Percentiles rank a stretch among this genome's conserved stretches.
Evolutionary conservation across 1,284 basidiomycete species (phyloP).

Genomic region (Schizophyllum amplum): DNA sequence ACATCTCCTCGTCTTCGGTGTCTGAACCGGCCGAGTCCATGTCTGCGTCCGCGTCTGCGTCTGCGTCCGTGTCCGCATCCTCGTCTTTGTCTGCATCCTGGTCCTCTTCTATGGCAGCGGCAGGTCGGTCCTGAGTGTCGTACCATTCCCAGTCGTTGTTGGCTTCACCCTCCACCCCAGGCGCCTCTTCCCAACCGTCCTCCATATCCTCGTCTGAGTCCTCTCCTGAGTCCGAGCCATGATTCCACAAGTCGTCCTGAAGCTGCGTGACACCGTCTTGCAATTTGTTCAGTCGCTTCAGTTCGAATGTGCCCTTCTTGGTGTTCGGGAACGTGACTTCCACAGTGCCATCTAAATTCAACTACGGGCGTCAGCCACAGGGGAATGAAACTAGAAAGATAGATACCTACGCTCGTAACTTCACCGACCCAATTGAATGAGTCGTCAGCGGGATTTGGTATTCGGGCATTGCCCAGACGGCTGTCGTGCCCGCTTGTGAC

Average conservation of each 20-base stretch:
- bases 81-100: background rate
- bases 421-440: conserved; percentile 68
- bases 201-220: conserved; percentile 26
- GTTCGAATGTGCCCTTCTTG: conserved; percentile 38
- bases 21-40: conserved; percentile 22
- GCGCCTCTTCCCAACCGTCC: background rate
- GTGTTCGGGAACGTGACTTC: conserved; percentile 58
- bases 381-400: conserved; percentile 5
- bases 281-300: conserved; percentile 61
- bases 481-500: conserved; percentile 36
- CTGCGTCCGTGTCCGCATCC: background rate
- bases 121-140: conserved; percentile 16
- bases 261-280: conserved; percentile 73
- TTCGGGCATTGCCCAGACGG: conserved; percentile 22
- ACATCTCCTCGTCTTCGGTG: conserved; percentile 26
- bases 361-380: conserved; percentile 28
- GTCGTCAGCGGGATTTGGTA: conserved; percentile 41
- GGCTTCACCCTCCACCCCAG: conserved; percentile 16
- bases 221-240: conserved; percentile 35
- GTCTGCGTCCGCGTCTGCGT: conserved; percentile 21
- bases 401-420: conserved; percentile 55
- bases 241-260: conserved; percentile 61
- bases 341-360: conserved; percentile 62
- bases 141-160: conserved; percentile 34
- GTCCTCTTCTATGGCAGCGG: conserved; percentile 5